Base-by-base conservation (phyloP, 331 rosid species). In the Rosa hybrid region DNA sequence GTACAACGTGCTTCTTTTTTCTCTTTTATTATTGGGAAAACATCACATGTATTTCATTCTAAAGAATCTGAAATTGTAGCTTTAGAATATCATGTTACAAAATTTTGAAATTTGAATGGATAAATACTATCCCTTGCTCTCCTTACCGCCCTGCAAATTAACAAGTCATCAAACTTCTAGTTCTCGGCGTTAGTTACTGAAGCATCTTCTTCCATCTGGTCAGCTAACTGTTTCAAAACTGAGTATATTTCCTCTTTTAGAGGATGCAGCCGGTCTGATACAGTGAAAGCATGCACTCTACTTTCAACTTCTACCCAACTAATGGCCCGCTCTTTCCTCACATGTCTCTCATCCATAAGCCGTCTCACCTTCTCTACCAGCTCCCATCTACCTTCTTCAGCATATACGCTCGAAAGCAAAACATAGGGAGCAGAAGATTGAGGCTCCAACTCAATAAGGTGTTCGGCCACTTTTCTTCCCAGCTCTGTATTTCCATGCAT, bases 231-330 rank as follows among this genome's bases (percentile, higher is more conserved):
- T 70, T 90, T 79, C 86, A 85, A 80, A 85, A 86, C 78, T 12
- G 86, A 85, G 88, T 86, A 89, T 81, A 87, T 78, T 54, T 81
- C 87, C 79, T 86, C 89, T 81, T 87, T 89, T 83, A 60, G 49
- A 74, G 93, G 90, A 75, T 91, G 92, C 72, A 82, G 83, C 57
- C 78, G 82, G 81, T 88, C 92, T 39, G 89, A 84, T 71, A 85
- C 86, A 13, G 88, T 84, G 83, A 90, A 88, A 81, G 89, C 75
- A 77, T 90, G 86, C 48, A 90, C 82, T 51, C 86, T 70, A 65
- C 82, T 84, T 80, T 81, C 92, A 80, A 85, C 85, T 77, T 89
- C 91, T 46, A 89, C 80, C 92, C 91, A 89, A 84, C 92, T 90
- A 42, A 86, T 41, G 12, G 87, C 87, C 10, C 72, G 85, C 65